A percentile compares a stretch with the other conserved stretches of the same genome.
phyloP scores from a whole-genome alignment of 2,329 filamentous ascomycete genomes.

The Sporothrix phasma region DNA sequence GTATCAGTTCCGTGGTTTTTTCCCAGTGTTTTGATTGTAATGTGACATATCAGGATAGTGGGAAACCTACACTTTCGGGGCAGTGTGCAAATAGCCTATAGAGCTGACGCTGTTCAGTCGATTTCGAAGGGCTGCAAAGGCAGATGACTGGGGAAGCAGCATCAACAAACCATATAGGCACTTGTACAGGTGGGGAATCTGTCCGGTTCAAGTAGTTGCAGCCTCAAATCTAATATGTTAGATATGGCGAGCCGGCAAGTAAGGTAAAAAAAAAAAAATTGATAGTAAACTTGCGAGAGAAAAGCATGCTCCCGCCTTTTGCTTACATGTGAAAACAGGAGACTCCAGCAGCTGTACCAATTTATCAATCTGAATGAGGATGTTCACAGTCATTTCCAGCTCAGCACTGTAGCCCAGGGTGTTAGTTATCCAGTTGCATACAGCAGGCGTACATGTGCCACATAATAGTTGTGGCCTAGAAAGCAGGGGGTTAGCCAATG shows the following conservation, averaged over 20 bases:
- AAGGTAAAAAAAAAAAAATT: not conserved
- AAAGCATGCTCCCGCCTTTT: no score
- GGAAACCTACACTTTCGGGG: constrained; percentile 58
- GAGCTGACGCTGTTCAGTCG: constrained; percentile 93
- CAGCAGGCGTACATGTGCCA: not conserved
- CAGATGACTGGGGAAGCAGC: constrained; percentile 95
- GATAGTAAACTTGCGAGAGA: constrained; percentile 12
- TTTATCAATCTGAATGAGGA: constrained; percentile 97
- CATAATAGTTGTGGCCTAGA: not conserved
- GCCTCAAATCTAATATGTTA: constrained; percentile 58
- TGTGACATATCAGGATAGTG: not conserved
- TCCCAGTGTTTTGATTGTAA: not conserved
- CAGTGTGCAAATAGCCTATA: constrained; percentile 86
- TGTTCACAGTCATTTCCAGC: constrained; percentile 97
- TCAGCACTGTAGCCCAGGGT: constrained; percentile 56
- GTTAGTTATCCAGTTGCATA: not conserved
- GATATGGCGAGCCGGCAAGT: not conserved
- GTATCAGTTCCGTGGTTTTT: not conserved
- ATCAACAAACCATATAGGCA: constrained; percentile 95
- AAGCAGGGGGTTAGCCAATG: not conserved
- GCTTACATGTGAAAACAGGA: constrained; percentile 88
- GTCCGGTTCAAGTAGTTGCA: constrained; percentile 91
- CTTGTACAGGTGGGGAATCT: constrained; percentile 90
- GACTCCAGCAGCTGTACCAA: constrained; percentile 93
- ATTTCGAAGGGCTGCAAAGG: constrained; percentile 94